Conservation (phyloP, 345 rosid species). For the Physaria fendleri region DNA sequence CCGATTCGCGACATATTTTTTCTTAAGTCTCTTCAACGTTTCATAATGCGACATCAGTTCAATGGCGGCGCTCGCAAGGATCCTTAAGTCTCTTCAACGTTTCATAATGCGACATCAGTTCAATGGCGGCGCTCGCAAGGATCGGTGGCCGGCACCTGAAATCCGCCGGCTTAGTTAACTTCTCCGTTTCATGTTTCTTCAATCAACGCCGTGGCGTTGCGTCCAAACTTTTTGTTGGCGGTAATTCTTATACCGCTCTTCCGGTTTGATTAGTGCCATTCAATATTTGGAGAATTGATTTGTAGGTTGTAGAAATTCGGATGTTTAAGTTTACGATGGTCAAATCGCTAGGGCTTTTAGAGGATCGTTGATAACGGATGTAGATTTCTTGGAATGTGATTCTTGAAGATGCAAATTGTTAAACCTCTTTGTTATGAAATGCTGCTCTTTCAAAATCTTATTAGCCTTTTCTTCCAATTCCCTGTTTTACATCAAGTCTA, state of each 20-base stretch:
- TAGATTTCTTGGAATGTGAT: background rate
- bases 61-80: slow-evolving; percentile 60
- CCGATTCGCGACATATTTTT: background rate
- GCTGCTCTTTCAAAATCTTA: background rate
- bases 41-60: slow-evolving; percentile 3
- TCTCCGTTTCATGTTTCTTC: slow-evolving; percentile 25
- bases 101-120: background rate
- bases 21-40: background rate
- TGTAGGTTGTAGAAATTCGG: background rate
- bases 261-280: background rate
- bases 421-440: background rate
- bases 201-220: slow-evolving; percentile 50
- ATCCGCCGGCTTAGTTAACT: background rate
- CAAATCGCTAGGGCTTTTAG: background rate
- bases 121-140: slow-evolving; percentile 60
- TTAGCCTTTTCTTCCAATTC: background rate
- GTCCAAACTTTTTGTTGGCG: slow-evolving; percentile 77
- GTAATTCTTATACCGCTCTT: slow-evolving; percentile 25
- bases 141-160: slow-evolving; percentile 28
- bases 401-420: background rate
- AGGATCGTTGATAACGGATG: background rate
- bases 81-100: no score
- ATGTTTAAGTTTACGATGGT: background rate
- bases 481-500: no score
- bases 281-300: background rate